Evolutionary conservation across 2,329 filamentous ascomycete species (phyloP), one percentile per base, ranked within the genome.

Genomic region (Cadophora sp.): DNA sequence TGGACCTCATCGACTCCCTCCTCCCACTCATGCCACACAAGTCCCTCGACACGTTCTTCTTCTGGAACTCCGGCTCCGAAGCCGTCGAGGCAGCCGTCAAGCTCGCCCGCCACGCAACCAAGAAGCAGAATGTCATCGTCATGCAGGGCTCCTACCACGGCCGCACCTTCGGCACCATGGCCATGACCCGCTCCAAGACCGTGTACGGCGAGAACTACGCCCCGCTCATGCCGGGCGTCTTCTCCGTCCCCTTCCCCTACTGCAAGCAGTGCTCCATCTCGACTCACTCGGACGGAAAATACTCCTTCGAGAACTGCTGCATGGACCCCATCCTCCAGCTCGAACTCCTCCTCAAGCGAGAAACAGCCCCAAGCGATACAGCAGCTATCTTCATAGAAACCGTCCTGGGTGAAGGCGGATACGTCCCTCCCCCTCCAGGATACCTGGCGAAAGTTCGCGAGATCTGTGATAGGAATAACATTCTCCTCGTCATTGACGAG

Each of bases 31-130:
- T 97, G 78, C 97, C 94, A 0, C 86, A 97, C 73, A 96, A 92
- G 81, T 97, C 93, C 71, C 89, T 94, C 68, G 94, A 94, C 63
- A 97, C 97, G 82, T 90, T 96, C 47, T 82, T 97, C 79, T 94
- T 94, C 73, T 97, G 97, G 94, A 97, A 97, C 84, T 97, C 94
- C 0, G 94, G 94, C 63, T 93, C 94, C 33, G 94, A 97, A 82
- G 94, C 94, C 14, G 93, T 96, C 47, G 94, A 97, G 84, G 97
- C 94, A 0, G 94, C 91, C 16, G 88, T 97, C 82, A 97, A 97
- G 85, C 88, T 97, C 79, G 94, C 94, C 68, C 86, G 94, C 72
- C 97, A 97, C 55, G 62, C 63, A 3, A 69, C 69, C 2, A 68
- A 66, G 47, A 69, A 68, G 45, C 63, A 67, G 43, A 68, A 71